Conservation (phyloP, 2,329 filamentous ascomycete species). For the Nigrospora sphaerica region DNA sequence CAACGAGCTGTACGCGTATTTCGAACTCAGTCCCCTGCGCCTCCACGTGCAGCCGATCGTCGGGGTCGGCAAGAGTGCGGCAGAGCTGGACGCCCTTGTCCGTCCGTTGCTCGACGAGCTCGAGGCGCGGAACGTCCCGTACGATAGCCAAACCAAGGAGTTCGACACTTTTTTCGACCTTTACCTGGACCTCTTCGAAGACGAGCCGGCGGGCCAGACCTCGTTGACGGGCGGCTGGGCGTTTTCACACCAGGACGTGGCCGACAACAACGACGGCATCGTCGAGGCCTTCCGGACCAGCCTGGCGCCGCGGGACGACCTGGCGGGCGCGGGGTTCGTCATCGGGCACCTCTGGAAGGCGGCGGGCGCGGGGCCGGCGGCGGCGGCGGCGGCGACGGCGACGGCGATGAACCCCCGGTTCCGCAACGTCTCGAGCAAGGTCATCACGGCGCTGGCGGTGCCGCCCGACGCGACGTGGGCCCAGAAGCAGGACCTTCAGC, state of each 20-base stretch:
- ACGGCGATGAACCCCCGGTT: conserved; percentile 32
- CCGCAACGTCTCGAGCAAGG: conserved; percentile 24
- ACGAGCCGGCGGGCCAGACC: conserved; percentile 23
- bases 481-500: conserved; percentile 32
- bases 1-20: conserved; percentile 34
- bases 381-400: conserved; percentile 27
- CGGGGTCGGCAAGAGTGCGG: conserved; percentile 25
- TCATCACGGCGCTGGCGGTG: conserved; percentile 25
- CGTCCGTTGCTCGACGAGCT: conserved; percentile 27
- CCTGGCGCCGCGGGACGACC: conserved; percentile 16
- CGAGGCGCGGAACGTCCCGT: conserved; percentile 16
- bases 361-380: conserved; percentile 23
- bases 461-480: conserved; percentile 30
- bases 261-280: conserved; percentile 25
- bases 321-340: conserved; percentile 20
- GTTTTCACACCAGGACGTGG: conserved; percentile 26
- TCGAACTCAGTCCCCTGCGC: conserved; percentile 31
- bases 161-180: conserved; percentile 27
- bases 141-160: conserved; percentile 18
- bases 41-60: conserved; percentile 31
- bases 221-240: conserved; percentile 30
- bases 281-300: conserved; percentile 26
- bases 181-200: conserved; percentile 29
- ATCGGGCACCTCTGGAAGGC: conserved; percentile 27
- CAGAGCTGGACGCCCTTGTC: conserved; percentile 25